Conservation (phyloP, 192 early-diverging fungal genomes). For the Coemansia sp. region DNA sequence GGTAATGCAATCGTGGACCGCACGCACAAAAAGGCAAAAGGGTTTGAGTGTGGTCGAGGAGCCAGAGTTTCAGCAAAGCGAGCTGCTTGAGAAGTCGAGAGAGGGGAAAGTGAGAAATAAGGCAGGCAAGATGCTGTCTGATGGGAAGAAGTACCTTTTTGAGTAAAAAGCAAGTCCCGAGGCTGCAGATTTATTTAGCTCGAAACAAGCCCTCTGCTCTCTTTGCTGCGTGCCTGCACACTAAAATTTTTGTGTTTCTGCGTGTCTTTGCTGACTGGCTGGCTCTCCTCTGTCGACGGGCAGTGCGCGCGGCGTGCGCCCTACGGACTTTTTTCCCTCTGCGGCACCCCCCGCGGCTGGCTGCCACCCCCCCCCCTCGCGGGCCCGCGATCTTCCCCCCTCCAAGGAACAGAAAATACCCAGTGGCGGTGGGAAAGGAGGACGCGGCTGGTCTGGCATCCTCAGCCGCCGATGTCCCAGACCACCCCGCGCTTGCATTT, state of each 20-base stretch:
- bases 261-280: conserved; percentile 19
- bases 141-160: conserved; percentile 31
- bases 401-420: background rate
- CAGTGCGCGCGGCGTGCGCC: background rate
- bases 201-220: conserved; percentile 14
- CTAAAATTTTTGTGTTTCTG: conserved; percentile 12
- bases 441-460: background rate
- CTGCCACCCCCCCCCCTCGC: background rate
- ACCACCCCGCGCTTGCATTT: background rate
- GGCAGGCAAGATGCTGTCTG: conserved; percentile 20
- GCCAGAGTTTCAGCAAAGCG: background rate
- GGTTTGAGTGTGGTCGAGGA: background rate
- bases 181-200: conserved; percentile 45
- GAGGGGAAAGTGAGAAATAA: conserved; percentile 11
- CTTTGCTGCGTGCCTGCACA: conserved; percentile 16
- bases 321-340: background rate
- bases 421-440: conserved; percentile 9
- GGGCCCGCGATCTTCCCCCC: conserved; percentile 4
- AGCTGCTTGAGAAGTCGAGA: conserved; percentile 4
- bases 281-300: background rate
- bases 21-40: conserved; percentile 6
- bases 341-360: conserved; percentile 1
- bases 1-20: conserved; percentile 25
- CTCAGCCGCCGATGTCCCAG: conserved; percentile 7
- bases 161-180: conserved; percentile 31